These are phyloP conservation scores for Nicotiana tabacum DNA, from an alignment of 257 asterid genomes.

Conservation along the genomic window DNA sequence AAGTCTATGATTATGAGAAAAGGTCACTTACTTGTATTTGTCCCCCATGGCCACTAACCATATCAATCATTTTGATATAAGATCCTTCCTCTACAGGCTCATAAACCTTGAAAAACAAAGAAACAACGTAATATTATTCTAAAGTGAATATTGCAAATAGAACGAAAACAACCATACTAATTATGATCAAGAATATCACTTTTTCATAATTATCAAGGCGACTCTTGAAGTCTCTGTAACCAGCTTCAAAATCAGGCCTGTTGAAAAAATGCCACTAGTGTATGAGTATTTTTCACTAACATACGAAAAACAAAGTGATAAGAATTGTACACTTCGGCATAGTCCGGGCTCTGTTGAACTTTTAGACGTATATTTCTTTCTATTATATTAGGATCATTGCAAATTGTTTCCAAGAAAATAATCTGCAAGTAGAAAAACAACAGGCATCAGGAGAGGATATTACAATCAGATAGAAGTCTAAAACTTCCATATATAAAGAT, in stretches of 20 bases:
- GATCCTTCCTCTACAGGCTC: constrained; percentile 99
- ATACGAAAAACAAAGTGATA: constrained; percentile 20
- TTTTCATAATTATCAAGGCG: constrained; percentile 92
- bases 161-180: constrained; percentile 12
- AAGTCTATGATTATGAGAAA: no score
- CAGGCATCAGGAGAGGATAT: constrained; percentile 6
- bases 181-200: constrained; percentile 31
- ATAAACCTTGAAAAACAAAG: constrained; percentile 49
- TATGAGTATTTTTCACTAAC: not conserved
- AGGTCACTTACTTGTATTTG: constrained; percentile 72
- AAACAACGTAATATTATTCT: constrained; percentile 11
- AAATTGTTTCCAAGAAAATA: constrained; percentile 84
- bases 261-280: constrained; percentile 22
- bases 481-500: not conserved
- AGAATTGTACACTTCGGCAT: constrained; percentile 81
- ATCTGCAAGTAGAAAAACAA: constrained; percentile 45
- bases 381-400: constrained; percentile 78
- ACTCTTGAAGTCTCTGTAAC: constrained; percentile 82
- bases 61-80: constrained; percentile 94
- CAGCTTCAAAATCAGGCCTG: constrained; percentile 99
- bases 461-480: not conserved
- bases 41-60: constrained; percentile 97
- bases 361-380: constrained; percentile 98
- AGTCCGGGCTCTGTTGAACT: constrained; percentile 99
- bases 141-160: not conserved